A percentile compares a stretch with the other conserved stretches of the same genome.
Evolutionary conservation across 768 basidiomycete species (phyloP).

Genomic region (Fomitopsis serialis): DNA sequence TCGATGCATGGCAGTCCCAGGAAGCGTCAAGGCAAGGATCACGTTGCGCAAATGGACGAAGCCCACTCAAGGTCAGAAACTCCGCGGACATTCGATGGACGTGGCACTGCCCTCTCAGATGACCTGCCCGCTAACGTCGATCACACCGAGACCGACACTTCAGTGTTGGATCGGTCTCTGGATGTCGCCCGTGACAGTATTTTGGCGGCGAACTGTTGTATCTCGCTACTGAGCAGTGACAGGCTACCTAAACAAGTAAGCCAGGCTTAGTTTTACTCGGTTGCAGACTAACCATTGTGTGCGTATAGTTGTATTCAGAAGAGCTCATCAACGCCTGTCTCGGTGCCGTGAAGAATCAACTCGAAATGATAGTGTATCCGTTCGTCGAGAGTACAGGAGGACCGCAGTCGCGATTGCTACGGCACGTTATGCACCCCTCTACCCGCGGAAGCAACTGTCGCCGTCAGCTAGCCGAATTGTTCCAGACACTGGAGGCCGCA

Average conservation of each 20-base stretch:
- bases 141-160: too few relatives aligned
- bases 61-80: constrained; percentile 42
- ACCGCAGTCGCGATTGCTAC: constrained; percentile 34
- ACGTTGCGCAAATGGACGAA: constrained; percentile 21
- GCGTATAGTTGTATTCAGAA: constrained; percentile 90
- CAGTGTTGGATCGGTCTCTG: constrained; percentile 43
- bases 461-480: constrained; percentile 57
- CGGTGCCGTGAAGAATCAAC: constrained; percentile 69
- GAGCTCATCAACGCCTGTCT: constrained; percentile 85
- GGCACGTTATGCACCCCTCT: constrained; percentile 42
- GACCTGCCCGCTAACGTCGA: constrained; percentile 31
- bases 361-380: constrained; percentile 77
- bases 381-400: constrained; percentile 69
- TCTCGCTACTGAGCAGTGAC: constrained; percentile 74
- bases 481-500: constrained; percentile 65
- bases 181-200: constrained; percentile 69
- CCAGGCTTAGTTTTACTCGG: background rate
- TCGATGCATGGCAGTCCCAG: background rate
- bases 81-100: constrained; percentile 27
- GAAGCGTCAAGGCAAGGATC: background rate
- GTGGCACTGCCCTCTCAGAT: constrained; percentile 7
- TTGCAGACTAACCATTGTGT: background rate
- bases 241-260: constrained; percentile 82
- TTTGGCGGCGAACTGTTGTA: constrained; percentile 77
- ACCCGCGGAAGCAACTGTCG: constrained; percentile 30